These are phyloP conservation scores for Leptographium radiaticola DNA, from an alignment of 2,329 filamentous ascomycete genomes.

Conservation along the genomic window DNA sequence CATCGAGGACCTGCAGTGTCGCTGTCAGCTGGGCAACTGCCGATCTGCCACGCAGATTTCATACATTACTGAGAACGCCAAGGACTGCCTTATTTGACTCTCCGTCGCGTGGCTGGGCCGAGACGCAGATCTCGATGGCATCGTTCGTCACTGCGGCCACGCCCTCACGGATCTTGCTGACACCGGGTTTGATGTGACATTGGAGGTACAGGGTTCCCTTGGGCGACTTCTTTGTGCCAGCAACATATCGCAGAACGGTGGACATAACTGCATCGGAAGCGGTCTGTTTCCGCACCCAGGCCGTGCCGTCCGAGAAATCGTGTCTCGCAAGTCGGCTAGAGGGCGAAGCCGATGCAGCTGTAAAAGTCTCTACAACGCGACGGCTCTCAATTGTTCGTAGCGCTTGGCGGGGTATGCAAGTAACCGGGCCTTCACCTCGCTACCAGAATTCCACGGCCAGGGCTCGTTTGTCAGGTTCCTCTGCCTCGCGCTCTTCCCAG, in stretches of 20 bases:
- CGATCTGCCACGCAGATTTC: constrained; percentile 5
- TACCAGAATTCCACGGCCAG: background rate
- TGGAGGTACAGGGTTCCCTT: constrained; percentile 40
- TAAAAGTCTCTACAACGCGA: background rate
- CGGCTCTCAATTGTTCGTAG: background rate
- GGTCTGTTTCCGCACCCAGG: background rate
- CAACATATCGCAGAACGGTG: constrained; percentile 29
- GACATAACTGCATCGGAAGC: constrained; percentile 2
- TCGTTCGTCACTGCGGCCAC: constrained; percentile 42
- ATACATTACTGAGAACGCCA: constrained; percentile 46
- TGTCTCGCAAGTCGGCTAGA: background rate
- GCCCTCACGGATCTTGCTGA: constrained; percentile 47
- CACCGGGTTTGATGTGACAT: constrained; percentile 56
- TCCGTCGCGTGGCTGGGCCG: constrained; percentile 51
- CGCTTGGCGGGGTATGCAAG: constrained; percentile 7
- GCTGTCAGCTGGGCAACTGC: background rate
- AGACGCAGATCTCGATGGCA: constrained; percentile 49
- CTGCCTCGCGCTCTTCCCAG: constrained; percentile 32
- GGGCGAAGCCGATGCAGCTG: background rate
- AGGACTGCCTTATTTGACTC: constrained; percentile 57
- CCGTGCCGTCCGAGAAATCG: background rate
- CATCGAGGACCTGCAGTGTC: constrained; percentile 33
- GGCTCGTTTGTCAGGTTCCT: constrained; percentile 26
- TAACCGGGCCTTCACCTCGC: constrained; percentile 1
- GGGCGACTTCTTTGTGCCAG: constrained; percentile 31